Base-by-base conservation (phyloP, 2,329 filamentous ascomycete species). In the Phyllachora maydis region DNA sequence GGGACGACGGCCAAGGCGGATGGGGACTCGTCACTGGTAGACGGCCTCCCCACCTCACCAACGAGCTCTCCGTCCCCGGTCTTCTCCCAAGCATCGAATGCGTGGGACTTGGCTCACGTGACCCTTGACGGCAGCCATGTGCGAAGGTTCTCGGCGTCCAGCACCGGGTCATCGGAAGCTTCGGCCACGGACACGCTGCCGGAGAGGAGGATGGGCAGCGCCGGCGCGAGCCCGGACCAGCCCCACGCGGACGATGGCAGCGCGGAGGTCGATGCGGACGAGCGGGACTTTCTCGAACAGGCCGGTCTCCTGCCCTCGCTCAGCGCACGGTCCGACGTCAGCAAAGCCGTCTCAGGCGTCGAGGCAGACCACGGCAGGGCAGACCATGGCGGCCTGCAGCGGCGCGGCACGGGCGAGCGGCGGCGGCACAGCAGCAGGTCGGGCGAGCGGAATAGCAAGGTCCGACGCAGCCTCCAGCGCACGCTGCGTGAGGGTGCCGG, bases 391-490 rank as follows among this genome's bases (percentile, higher is more conserved):
- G n/a, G n/a, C n/a, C n/a, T n/a, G n/a, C n/a, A n/a, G n/a, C n/a
- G n/a, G n/a, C n/a, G n/a, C n/a, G n/a, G n/a, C n/a, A n/a, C n/a
- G n/a, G n/a, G n/a, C n/a, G n/a, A n/a, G n/a, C n/a, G 40, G 16
- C 34, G 36, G 8, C 19, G 29, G 6, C 27, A 29, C 9, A 36
- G 31, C 24, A 23, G 28, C 25, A 26, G 24, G 19, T 29, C 29
- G n/a, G 29, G 41, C 18, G 56, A 60, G 16, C 62, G 56, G 24
- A 47, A 54, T 21, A 70, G 59, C 27, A 81, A 73, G 41, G 70
- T 83, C 23, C 72, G 85, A 13, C 71, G 82, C 30, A 92, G 82
- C 42, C 53, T 95, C 9, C 85, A 93, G 37, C 76, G 82, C 27
- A 92, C 83, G 8, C 61, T 95, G 28, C 68, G 88, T 32, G 85